Evolutionary conservation across 768 basidiomycete species (phyloP).

Genomic region (Rhizopogon vesiculosus): DNA sequence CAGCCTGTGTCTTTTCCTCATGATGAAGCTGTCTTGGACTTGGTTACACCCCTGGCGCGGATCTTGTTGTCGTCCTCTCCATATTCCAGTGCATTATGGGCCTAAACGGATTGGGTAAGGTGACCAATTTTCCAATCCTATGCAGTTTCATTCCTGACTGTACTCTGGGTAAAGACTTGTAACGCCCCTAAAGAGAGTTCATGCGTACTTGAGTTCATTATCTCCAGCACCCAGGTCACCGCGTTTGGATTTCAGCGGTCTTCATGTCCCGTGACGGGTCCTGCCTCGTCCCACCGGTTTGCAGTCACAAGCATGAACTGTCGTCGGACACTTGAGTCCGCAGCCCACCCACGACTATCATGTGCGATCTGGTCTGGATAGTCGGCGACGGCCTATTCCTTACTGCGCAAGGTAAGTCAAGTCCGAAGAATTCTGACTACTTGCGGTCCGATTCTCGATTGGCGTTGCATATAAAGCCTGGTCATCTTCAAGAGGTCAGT

Average conservation of each 20-base stretch:
- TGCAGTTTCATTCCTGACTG: too few species aligned
- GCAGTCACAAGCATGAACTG: not conserved
- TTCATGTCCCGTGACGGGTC: not conserved
- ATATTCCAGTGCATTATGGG: too few species aligned
- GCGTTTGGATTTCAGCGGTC: not conserved
- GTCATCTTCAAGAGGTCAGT: not conserved
- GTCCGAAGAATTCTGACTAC: not conserved
- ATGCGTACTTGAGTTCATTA: not conserved
- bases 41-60: too few species aligned
- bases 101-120: too few species aligned
- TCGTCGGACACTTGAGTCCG: not conserved
- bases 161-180: too few species aligned
- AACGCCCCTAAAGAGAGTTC: not conserved
- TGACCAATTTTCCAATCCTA: too few species aligned
- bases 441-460: not conserved
- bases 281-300: not conserved
- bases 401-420: not conserved
- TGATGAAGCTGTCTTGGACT: too few species aligned
- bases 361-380: not conserved
- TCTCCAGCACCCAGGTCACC: not conserved
- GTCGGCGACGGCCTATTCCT: too few species aligned
- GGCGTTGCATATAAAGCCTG: not conserved
- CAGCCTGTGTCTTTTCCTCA: not conserved
- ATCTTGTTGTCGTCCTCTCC: too few species aligned
- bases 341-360: too few species aligned